Base-by-base conservation (phyloP, 164 flowering plant species). In the Berberis vulgaris region DNA sequence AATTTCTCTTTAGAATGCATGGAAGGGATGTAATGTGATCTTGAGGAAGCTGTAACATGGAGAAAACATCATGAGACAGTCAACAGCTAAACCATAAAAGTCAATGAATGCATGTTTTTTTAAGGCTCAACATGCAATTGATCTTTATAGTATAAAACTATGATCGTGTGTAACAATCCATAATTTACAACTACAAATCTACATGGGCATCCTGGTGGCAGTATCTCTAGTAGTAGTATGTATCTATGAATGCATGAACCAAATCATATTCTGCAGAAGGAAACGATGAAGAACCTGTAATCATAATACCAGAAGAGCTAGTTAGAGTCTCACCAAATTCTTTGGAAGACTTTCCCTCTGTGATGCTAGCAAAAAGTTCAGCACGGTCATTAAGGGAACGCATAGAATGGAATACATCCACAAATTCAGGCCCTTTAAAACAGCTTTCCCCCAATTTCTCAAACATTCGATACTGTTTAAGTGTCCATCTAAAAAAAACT, bases 371-470 rank as follows among this genome's bases (percentile, higher is more conserved):
- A 40, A 62, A 38, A 54, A 71, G 64, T 59, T 70, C 81, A 49
- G 74, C 65, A 59, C 73, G 78, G 68, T 54, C 74, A 45, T 69
- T 65, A 45, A 63, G 75, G 49, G 82, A 74, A 56, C 68, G 68
- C n/a, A 75, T 76, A 67, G 88, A 78, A 59, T 65, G 72, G 69
- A 83, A 80, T 57, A 84, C 71, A 57, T 85, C 84, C 77, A 57
- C 79, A 61, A 78, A 85, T 59, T 71, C 45, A 41, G 87, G 84
- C 56, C 84, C 96, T 67, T 70, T 77, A 71, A 92, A 89, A 81
- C 96, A 92, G 75, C 96, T 88, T 69, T 70, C 77, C 45, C 93
- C 88, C 3, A 13, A 45, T 7, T 45, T 57, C 54, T 67, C 65
- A 61, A 67, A 67, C 70, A 46, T 67, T 54, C 45, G 85, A 65